Percentiles rank a stretch among this genome's conserved stretches.
These are phyloP conservation scores for Kodamaea sp. DNA, from an alignment of 1,139 yeast species.

Conservation along the genomic window DNA sequence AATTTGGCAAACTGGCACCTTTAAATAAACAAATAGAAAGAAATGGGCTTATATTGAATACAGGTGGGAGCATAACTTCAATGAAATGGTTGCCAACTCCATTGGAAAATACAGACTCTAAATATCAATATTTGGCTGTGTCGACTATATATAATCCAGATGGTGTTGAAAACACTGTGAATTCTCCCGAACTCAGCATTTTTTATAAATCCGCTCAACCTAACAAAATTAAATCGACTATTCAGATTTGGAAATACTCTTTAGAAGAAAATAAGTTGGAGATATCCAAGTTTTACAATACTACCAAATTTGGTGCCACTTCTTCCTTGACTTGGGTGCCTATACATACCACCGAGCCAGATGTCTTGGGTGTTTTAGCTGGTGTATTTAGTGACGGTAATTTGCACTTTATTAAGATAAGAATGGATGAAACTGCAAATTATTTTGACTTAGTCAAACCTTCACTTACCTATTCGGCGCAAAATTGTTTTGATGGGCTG, in stretches of 20 bases:
- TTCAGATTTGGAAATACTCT: conserved; percentile 49
- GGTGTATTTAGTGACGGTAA: conserved; percentile 64
- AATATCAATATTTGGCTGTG: conserved; percentile 47
- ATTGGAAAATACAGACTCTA: conserved; percentile 16
- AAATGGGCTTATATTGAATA: conserved; percentile 44
- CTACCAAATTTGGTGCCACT: conserved; percentile 49
- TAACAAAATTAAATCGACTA: conserved; percentile 28
- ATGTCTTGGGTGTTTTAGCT: conserved; percentile 43
- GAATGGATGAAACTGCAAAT: conserved; percentile 11
- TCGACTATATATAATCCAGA: conserved; percentile 35
- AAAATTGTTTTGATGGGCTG: background rate
- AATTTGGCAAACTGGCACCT: conserved; percentile 8
- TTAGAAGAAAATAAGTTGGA: conserved; percentile 19
- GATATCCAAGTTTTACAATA: conserved; percentile 35
- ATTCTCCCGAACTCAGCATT: conserved; percentile 33
- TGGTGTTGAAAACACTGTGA: conserved; percentile 23
- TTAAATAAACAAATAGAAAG: conserved; percentile 22
- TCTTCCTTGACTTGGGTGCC: conserved; percentile 53
- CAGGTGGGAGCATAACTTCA: conserved; percentile 55
- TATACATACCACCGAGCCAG: conserved; percentile 17
- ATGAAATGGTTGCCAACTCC: conserved; percentile 49
- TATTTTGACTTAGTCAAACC: conserved; percentile 25
- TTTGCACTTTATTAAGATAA: conserved; percentile 49
- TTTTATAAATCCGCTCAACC: conserved; percentile 13
- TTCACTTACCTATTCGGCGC: conserved; percentile 23